A percentile compares a stretch with the other conserved stretches of the same genome.
phyloP scores from a whole-genome alignment of 352 stramenopile genomes.

The Phytophthora fragariaefolia region DNA sequence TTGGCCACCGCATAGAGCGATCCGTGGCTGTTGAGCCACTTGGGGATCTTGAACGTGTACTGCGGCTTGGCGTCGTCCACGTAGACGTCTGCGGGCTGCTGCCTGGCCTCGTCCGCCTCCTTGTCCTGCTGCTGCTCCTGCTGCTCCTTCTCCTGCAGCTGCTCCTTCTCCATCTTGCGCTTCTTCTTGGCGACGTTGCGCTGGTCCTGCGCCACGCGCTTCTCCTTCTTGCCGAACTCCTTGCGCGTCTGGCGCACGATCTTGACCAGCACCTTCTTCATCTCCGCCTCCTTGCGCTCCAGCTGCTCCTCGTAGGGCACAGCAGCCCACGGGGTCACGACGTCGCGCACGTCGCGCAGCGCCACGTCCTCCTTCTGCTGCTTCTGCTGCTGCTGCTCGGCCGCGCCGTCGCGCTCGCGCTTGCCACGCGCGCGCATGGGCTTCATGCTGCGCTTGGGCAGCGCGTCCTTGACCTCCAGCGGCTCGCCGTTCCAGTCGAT shows the following conservation, averaged over 20 bases:
- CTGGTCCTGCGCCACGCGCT: slow-evolving; percentile 63
- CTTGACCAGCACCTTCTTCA: slow-evolving; percentile 91
- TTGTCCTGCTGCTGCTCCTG: slow-evolving; percentile 35
- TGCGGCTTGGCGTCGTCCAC: slow-evolving; percentile 41
- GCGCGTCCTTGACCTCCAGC: slow-evolving; percentile 79
- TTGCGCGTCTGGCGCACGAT: slow-evolving; percentile 86
- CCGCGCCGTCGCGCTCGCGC: slow-evolving; percentile 5
- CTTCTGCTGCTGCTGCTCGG: slow-evolving; percentile 5
- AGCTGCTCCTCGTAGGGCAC: slow-evolving; percentile 86
- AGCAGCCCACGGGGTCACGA: slow-evolving; percentile 84
- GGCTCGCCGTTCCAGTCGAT: slow-evolving; percentile 75
- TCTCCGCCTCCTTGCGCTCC: slow-evolving; percentile 85
- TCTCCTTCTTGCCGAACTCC: slow-evolving; percentile 90
- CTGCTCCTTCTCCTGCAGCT: slow-evolving; percentile 64
- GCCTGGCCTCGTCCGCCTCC: slow-evolving; percentile 3
- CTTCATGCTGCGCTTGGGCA: slow-evolving; percentile 68
- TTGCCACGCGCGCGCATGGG: slow-evolving; percentile 30
- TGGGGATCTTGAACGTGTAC: slow-evolving; percentile 57
- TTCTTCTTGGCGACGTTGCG: slow-evolving; percentile 70
- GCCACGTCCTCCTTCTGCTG: slow-evolving; percentile 26
- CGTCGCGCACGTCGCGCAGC: slow-evolving; percentile 65
- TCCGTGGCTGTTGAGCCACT: slow-evolving; percentile 80
- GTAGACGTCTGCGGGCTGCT: slow-evolving; percentile 19
- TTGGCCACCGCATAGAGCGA: slow-evolving; percentile 75
- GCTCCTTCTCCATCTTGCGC: slow-evolving; percentile 69